Base-by-base conservation (phyloP, 345 rosid species). In the Aethionema arabicum region DNA sequence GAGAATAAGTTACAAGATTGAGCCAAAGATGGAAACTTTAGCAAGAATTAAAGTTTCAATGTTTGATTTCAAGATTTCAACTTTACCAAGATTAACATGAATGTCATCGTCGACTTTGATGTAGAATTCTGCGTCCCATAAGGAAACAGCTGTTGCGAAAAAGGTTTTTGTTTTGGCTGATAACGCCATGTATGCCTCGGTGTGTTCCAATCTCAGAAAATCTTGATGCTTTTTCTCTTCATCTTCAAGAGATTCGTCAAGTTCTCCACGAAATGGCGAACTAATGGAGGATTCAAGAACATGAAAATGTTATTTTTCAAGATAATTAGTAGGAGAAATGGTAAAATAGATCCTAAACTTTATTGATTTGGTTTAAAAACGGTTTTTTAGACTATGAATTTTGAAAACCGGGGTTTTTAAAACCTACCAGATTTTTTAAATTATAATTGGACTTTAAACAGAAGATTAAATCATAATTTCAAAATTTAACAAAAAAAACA, bases 121-220 rank as follows among this genome's bases (percentile, higher is more conserved):
- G 27, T 21, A 21, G 27, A 21, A 21, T 21, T 21, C 27, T 21
- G 27, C 91, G 75, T 87, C 89, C 91, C 91, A 83, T 72, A 79
- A 58, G 33, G 80, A 71, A 60, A 83, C 76, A 35, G 86, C 91
- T 4, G 87, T 74, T 4, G 76, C 51, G 63, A 87, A 85, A 58
- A 78, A 87, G 4, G 69, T 66, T 64, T 85, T 87, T 5, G 95
- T 81, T 84, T 85, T 87, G 59, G 88, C 87, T 10, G 95, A 84
- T 59, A 87, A 68, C 72, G 76, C 84, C 58, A 78, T 53, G 79
- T 85, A 85, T 57, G 82, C 85, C 80, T 87, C 91, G 41, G 76
- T 55, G 53, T 87, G 91, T 32, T 81, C 83, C 86, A 87, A 81
- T 65, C 83, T 85, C 79, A 85, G 44, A 72, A 87, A 83, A 76